A percentile compares a stretch with the other conserved stretches of the same genome.
phyloP scores from a whole-genome alignment of 2,329 filamentous ascomycete genomes.

The Cladosporium sphaerospermum region DNA sequence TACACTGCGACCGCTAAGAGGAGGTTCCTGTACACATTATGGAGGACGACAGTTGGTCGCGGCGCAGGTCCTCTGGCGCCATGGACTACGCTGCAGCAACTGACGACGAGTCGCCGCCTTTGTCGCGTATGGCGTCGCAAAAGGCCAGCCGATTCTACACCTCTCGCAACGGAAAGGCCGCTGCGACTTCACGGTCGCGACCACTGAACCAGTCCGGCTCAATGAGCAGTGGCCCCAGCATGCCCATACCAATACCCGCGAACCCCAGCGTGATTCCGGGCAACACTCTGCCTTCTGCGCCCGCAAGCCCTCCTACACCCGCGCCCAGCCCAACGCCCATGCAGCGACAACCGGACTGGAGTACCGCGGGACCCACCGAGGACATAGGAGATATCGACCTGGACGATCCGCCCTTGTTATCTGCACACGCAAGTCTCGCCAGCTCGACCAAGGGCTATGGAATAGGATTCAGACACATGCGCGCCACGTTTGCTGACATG shows the following conservation, averaged over 20 bases:
- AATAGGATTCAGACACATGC: constrained; percentile 60
- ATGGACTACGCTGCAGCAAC: constrained; percentile 26
- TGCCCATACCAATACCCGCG: constrained; percentile 42
- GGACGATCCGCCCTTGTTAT: constrained; percentile 16
- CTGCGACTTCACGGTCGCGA: constrained; percentile 37
- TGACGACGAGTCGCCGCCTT: constrained; percentile 19
- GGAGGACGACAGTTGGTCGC: constrained; percentile 15
- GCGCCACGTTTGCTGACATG: constrained; percentile 72
- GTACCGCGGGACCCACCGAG: constrained; percentile 69
- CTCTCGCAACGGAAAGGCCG: constrained; percentile 29
- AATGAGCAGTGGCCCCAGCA: constrained; percentile 21
- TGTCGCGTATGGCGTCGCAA: constrained; percentile 28
- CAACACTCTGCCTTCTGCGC: constrained; percentile 58
- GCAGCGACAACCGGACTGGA: constrained; percentile 65
- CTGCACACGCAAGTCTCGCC: constrained; percentile 20
- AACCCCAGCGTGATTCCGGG: constrained; percentile 47
- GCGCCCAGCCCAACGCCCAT: constrained; percentile 60
- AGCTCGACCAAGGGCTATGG: constrained; percentile 24
- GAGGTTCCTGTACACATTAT: neutral
- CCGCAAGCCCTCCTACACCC: constrained; percentile 61
- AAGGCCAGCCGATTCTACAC: constrained; percentile 24
- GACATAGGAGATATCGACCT: constrained; percentile 56
- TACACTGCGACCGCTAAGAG: neutral
- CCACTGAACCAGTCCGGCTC: constrained; percentile 39
- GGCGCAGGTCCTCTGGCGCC: constrained; percentile 20